Evolutionary conservation across 148 eudicot species (phyloP), one percentile per base, ranked within the genome.

Genomic region (Polygonum aviculare): DNA sequence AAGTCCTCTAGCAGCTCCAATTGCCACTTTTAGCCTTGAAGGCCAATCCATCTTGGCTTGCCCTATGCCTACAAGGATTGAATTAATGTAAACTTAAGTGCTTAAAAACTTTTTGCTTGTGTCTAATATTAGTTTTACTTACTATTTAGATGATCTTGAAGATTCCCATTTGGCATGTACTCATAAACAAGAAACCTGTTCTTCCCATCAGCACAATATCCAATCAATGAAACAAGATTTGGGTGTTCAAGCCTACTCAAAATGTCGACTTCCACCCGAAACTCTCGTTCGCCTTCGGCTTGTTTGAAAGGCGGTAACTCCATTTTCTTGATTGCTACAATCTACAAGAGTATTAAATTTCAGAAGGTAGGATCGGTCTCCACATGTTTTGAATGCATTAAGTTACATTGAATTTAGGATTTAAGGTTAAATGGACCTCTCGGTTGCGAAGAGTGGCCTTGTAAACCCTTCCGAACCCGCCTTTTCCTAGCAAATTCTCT

Each of bases 261-360:
- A 11, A 95, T 93, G 85, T 95, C 98, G n/a, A 95, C 98, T 84
- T 95, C 99, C 39, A 93, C 99, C 5, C 98, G 87, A 47, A 95
- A 95, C 80, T 93, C 99, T 14, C 90, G 85, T 79, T 95, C 99
- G 52, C 99, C 98, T 85, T 95, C 91, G 6, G 98, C 97, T 84
- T 76, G 87, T 82, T 84, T 92, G 44, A 82, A 80, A 33, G 90
- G 86, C 3, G 98, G 97, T 35, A 89, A 79, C 82, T 93, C 97
- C 97, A 95, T 95, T 85, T 95, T 93, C 90, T 95, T 95, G 88
- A 95, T 89, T 75, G 99, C 99, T 36, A 95, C 99, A 82, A 91
- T 82, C 99, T 93, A 26, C 52, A 71, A 38, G 26, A 1, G 21
- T 57, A 22, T 2, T 2, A 21, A 19, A 21, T 19, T 21, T 21